Base-by-base conservation (phyloP, 306 rosid genomes). In the Quercus mongolica region DNA sequence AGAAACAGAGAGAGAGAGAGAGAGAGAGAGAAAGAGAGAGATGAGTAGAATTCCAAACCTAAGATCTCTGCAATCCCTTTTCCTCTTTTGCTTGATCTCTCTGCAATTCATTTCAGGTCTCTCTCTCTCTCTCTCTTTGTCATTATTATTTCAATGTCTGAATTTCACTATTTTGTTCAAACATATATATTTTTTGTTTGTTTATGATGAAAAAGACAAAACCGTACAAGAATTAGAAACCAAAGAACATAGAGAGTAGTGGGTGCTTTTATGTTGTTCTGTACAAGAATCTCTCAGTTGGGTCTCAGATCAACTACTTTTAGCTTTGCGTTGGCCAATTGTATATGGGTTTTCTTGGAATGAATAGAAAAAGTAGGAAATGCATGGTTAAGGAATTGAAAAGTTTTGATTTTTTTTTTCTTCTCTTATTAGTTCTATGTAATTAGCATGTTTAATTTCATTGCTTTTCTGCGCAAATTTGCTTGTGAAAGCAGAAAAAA, bases 71-170 rank as follows among this genome's bases (percentile, higher is more conserved):
- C 89, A 77, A 73, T 56, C 76, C 84, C 71, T 74, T 33, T 21
- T 77, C 56, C 79, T 88, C 72, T 18, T 84, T 52, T 61, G 30
- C 74, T 80, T 80, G 78, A 79, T 87, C 84, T 75, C 74, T 79
- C 78, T 85, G 58, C 86, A 84, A 15, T 73, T 80, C 80, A 51
- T 74, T 69, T 76, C 86, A 25, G 96, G 93, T 91, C 76, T 54
- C 20, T 70, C 35, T 78, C 58, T 55, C 31, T 79, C 19, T 56
- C 15, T 35, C 33, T 64, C 5, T 23, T 19, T 76, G n/a, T 67
- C 35, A 9, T 19, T 19, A 19, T 35, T 19, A 49, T 35, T 33
- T n/a, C 26, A n/a, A 68, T 35, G 35, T 68, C 52, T 14, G 11
- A n/a, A 19, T 11, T 68, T 68, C 52, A 6, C 26, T 4, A 68